Conservation (phyloP, 768 basidiomycete genomes). For the Trametes gibbosa region DNA sequence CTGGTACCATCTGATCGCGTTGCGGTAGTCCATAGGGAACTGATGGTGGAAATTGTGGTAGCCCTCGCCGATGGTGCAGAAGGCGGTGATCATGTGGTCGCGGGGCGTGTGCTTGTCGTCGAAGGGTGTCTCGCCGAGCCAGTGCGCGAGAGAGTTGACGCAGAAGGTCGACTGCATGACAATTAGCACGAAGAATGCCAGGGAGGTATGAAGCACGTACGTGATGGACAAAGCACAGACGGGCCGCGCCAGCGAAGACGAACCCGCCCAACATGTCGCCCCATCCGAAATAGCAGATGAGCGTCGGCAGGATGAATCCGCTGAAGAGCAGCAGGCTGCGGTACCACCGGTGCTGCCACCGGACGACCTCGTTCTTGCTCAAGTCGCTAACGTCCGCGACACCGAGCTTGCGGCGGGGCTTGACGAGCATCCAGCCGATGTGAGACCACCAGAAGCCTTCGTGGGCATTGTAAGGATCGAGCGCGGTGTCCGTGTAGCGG, state of each 20-base stretch:
- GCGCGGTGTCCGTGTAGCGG: slow-evolving; percentile 94
- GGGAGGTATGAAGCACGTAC: slow-evolving; percentile 34
- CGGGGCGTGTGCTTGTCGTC: slow-evolving; percentile 94
- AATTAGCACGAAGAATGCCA: not conserved
- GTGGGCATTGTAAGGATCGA: slow-evolving; percentile 94
- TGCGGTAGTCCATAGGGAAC: slow-evolving; percentile 97
- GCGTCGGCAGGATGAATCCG: slow-evolving; percentile 71
- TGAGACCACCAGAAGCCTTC: slow-evolving; percentile 86
- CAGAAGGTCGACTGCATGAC: slow-evolving; percentile 81
- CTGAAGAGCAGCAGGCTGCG: slow-evolving; percentile 63
- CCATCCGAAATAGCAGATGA: slow-evolving; percentile 80
- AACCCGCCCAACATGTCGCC: slow-evolving; percentile 85
- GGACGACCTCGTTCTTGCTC: slow-evolving; percentile 71
- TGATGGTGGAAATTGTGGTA: slow-evolving; percentile 99
- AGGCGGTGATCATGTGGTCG: slow-evolving; percentile 85
- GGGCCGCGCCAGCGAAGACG: slow-evolving; percentile 76
- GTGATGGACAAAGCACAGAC: slow-evolving; percentile 86
- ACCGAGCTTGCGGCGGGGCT: slow-evolving; percentile 85
- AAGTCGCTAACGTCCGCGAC: slow-evolving; percentile 89
- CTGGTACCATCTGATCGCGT: slow-evolving; percentile 93
- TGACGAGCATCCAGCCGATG: slow-evolving; percentile 91
- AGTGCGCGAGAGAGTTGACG: slow-evolving; percentile 95
- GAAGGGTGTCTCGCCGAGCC: slow-evolving; percentile 90
- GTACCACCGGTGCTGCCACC: slow-evolving; percentile 89
- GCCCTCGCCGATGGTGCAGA: slow-evolving; percentile 91